Base-by-base conservation (phyloP, 805 yeast species). In the Metschnikowia matae region DNA sequence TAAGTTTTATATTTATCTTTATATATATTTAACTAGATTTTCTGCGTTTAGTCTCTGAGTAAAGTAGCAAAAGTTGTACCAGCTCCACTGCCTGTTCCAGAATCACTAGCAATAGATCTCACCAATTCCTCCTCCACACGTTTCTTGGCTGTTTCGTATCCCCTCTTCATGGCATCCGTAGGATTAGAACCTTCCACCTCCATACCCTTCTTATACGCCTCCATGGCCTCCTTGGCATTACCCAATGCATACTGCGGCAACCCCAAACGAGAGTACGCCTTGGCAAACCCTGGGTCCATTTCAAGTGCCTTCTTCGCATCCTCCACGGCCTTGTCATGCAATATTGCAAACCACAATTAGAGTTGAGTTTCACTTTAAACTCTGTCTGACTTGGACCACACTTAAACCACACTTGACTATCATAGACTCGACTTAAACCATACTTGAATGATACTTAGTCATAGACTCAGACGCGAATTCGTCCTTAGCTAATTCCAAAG, bases 261-360 rank as follows among this genome's bases (percentile, higher is more conserved):
- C 2, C 98, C 99, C 58, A 94, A 76, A 69, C 99, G 85, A 5
- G 97, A 88, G 78, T 90, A 94, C 10, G 96, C 97, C 74, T 92
- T 91, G 32, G 96, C 83, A 61, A 89, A 94, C 6, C 73, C 61
- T 48, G 97, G 86, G 64, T 92, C 90, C 47, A 84, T 73, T 53
- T 80, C 78, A 50, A 89, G 83, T 39, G 99, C 96, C 49, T 75
- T 74, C 61, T 86, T 79, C 31, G 98, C 96, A 67, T 94, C 99
- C 41, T 74, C 74, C 38, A 87, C 80, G 2, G 99, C 98, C 54
- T 79, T 73, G 14, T 81, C 85, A 64, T 87, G 91, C n/a, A n/a
- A n/a, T n/a, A n/a, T n/a, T n/a, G n/a, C n/a, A n/a, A n/a, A n/a
- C n/a, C n/a, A n/a, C n/a, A n/a, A n/a, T n/a, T n/a, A n/a, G n/a